Base-by-base conservation (phyloP, 2,329 filamentous ascomycete species). In the Pseudocercospora eumusae region DNA sequence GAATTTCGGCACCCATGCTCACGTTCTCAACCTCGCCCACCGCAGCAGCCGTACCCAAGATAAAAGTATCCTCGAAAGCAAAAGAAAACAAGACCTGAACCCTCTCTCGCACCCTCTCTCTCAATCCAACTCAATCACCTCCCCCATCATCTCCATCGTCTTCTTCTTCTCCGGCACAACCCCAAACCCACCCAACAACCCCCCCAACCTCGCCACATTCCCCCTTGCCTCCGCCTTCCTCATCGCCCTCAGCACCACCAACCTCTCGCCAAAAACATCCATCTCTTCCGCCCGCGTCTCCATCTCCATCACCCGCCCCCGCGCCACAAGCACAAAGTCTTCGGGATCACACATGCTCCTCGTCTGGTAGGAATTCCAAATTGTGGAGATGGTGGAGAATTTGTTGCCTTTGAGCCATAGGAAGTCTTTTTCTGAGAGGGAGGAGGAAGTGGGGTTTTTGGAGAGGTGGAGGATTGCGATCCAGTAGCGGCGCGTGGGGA, bases 401-500 rank as follows among this genome's bases (percentile, higher is more conserved):
- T 65, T 60, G 55, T 73, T 71, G 1, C 71, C 74, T 28, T 73
- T 72, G 66, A 76, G 70, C 74, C 73, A 75, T 6, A 72, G 59
- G 50, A 73, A 70, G 44, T 74, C 71, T 21, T 63, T 63, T 40
- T 63, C 64, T 10, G 31, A 40, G 13, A 21, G 25, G 9, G 25
- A 31, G 11, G 53, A 18, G 10, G 58, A 64, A 1, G 59, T 59
- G 28, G 60, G 44, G 7, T 52, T 57, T 31, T 63, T 64, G 44
- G 56, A 31, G 47, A 57, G 55, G 52, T 66, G 60, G 13, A 75
- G 62, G 4, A 76, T 69, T 11, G 67, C 73, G 57, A 75, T 73
- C 73, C 71, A 75, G 68, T 75, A 76, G 20, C 74, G 65, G 31
- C 69, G 68, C 1, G 54, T 31, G 42, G 31, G 58, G 50, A 62